phyloP scores from a whole-genome alignment of 257 asterid genomes.

The Solanum ossicruentum region DNA sequence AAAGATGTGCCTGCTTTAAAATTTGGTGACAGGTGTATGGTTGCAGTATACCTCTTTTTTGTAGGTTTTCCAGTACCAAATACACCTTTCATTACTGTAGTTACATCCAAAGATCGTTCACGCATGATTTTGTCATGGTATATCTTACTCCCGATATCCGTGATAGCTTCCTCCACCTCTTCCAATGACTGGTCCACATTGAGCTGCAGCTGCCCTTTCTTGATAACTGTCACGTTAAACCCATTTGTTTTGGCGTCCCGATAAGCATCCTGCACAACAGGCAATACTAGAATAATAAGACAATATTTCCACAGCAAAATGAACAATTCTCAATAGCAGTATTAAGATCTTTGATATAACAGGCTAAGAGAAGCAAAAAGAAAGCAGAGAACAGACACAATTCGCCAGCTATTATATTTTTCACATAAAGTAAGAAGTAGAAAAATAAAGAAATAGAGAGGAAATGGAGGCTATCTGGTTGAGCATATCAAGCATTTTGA shows the following conservation, averaged over 20 bases:
- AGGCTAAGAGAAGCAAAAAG: neutral
- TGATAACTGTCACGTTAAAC: constrained; percentile 77
- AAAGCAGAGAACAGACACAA: neutral
- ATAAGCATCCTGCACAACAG: constrained; percentile 61
- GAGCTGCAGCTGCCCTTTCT: constrained; percentile 73
- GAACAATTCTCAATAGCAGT: neutral
- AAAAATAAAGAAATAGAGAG: neutral
- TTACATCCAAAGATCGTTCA: constrained; percentile 62
- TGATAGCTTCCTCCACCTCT: constrained; percentile 76
- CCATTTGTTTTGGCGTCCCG: constrained; percentile 83
- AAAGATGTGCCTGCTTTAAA: neutral
- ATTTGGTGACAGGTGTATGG: neutral
- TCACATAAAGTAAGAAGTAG: neutral
- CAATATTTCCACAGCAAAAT: neutral
- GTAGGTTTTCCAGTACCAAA: constrained; percentile 46
- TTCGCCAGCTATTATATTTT: neutral
- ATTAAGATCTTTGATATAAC: neutral
- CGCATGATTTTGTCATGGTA: constrained; percentile 68
- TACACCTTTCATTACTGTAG: constrained; percentile 71
- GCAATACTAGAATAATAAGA: neutral
- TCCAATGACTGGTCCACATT: constrained; percentile 76
- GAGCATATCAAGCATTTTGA: neutral
- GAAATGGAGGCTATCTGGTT: neutral
- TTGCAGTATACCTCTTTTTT: constrained; percentile 40
- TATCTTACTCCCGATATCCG: constrained; percentile 74